These are phyloP conservation scores for Limnomonas spitsbergensis DNA, from an alignment of 139 green algal species.

Conservation along the genomic window DNA sequence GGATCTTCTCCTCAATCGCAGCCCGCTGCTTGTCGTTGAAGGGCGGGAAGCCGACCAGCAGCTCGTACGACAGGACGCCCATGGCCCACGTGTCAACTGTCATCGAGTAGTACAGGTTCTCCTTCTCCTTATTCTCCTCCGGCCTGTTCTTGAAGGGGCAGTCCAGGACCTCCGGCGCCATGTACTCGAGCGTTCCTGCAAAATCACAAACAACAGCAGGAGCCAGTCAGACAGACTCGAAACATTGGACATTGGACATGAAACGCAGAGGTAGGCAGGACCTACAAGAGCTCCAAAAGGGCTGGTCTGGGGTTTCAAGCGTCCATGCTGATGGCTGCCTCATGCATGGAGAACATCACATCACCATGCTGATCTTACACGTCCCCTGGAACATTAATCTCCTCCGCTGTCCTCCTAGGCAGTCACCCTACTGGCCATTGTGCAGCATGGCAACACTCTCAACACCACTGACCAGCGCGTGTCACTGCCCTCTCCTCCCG, in stretches of 20 bases:
- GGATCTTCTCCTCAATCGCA: constrained; percentile 20
- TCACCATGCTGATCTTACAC: no score
- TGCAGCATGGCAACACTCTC: no score
- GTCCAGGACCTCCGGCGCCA: constrained; percentile 50
- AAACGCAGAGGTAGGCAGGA: no score
- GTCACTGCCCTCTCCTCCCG: constrained; percentile 58
- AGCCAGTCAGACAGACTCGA: no score
- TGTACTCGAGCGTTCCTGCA: constrained; percentile 48
- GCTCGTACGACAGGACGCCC: constrained; percentile 45
- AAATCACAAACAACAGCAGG: neutral
- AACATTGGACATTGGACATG: no score
- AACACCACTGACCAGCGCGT: constrained; percentile 46
- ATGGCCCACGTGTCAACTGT: constrained; percentile 51
- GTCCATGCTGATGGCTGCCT: no score
- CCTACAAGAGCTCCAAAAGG: no score
- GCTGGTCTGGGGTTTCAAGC: no score
- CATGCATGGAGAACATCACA: no score
- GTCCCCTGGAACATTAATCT: no score
- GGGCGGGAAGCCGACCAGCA: constrained; percentile 18
- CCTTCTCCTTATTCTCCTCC: constrained; percentile 66
- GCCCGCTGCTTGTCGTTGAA: constrained; percentile 22
- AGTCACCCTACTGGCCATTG: no score
- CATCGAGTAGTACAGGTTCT: constrained; percentile 46
- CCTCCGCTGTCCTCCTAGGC: no score
- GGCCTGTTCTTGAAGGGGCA: constrained; percentile 69